A percentile compares a stretch with the other conserved stretches of the same genome.
Conservation (phyloP, 225 moss, liverwort and hornwort species). For the Pseudisothecium myosuroides region DNA sequence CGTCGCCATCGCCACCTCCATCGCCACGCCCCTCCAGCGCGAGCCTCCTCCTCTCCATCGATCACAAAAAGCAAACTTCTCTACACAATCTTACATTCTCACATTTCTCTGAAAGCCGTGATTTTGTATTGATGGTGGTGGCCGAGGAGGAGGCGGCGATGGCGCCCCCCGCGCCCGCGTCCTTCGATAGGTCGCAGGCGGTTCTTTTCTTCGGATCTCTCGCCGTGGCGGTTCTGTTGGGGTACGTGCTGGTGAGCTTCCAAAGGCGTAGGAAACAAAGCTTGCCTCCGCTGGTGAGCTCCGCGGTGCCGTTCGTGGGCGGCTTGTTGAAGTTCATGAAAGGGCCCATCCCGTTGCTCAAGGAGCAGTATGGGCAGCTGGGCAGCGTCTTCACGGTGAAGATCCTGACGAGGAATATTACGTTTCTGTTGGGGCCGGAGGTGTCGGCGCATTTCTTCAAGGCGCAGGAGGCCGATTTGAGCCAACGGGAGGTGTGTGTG, state of each 20-base stretch:
- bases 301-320: conserved; percentile 55
- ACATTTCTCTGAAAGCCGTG: no score
- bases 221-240: conserved; percentile 3
- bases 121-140: not conserved
- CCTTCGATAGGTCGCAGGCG: not conserved
- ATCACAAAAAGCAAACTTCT: not conserved
- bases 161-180: not conserved
- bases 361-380: conserved; percentile 54
- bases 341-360: conserved; percentile 62
- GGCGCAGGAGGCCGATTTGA: conserved; percentile 82
- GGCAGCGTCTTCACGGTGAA: conserved; percentile 93
- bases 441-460: conserved; percentile 91
- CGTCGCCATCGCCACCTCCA: not conserved
- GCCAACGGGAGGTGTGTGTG: conserved; percentile 61
- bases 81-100: no score
- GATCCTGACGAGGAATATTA: conserved; percentile 74
- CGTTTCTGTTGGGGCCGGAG: conserved; percentile 80
- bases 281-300: conserved; percentile 51
- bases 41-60: not conserved
- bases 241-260: not conserved
- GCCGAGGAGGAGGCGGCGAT: not conserved
- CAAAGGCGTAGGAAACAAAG: not conserved
- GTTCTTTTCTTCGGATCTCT: conserved; percentile 13
- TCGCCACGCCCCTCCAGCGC: not conserved
- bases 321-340: conserved; percentile 81